Evolutionary conservation across 352 stramenopile species (phyloP).

Genomic region (Aphanomyces cochlioides): DNA sequence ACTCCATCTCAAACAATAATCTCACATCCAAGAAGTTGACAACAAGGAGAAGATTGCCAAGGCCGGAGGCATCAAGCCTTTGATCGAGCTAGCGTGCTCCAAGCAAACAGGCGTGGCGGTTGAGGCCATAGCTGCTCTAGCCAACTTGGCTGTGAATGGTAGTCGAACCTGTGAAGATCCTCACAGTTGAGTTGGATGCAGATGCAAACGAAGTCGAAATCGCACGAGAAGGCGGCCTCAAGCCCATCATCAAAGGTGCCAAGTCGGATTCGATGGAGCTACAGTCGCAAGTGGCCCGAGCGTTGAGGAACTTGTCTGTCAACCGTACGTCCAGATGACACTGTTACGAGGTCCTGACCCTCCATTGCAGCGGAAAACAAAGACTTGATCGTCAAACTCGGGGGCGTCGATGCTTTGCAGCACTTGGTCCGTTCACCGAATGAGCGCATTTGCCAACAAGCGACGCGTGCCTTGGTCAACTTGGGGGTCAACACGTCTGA

Average conservation of each 20-base stretch:
- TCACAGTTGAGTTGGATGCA: conserved; percentile 31
- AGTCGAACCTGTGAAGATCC: neutral
- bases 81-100: conserved; percentile 76
- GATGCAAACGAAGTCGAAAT: conserved; percentile 92
- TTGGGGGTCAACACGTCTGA: conserved; percentile 82
- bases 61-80: conserved; percentile 83
- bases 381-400: conserved; percentile 78
- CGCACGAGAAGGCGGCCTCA: conserved; percentile 78
- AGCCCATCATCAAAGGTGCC: conserved; percentile 86
- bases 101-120: conserved; percentile 82
- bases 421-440: conserved; percentile 72
- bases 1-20: neutral
- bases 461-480: conserved; percentile 82
- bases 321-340: conserved; percentile 61
- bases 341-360: conserved; percentile 4
- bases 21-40: conserved; percentile 45
- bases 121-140: conserved; percentile 90
- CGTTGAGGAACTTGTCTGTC: conserved; percentile 92
- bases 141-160: conserved; percentile 94
- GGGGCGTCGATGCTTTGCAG: conserved; percentile 77
- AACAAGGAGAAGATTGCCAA: conserved; percentile 93
- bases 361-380: conserved; percentile 77
- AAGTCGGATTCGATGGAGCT: conserved; percentile 78
- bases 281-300: conserved; percentile 83
- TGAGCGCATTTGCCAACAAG: conserved; percentile 87